Evolutionary conservation across 2,329 filamentous ascomycete genomes (phyloP), one percentile per base, ranked within the genome.

Genomic region (Neonectria magnoliae): DNA sequence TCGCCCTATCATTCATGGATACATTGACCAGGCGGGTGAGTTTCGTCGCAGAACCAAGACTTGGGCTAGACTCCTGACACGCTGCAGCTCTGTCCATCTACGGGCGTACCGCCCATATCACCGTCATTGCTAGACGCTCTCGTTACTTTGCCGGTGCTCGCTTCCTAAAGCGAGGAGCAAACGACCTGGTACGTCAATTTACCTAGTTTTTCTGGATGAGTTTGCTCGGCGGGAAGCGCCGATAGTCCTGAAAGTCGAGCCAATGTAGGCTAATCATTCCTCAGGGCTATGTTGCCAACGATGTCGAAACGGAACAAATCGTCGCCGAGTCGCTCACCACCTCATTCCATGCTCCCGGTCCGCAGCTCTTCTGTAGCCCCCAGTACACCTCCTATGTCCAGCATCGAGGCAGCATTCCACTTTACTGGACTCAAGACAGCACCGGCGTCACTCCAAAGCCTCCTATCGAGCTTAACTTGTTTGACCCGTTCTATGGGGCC

Each of bases 271-370:
- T 71, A 13, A 71, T 25, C 47, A 1, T 41, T 8, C n/a, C 13
- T 2, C 50, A 84, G 76, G 95, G 96, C 14, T 97, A 97, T 76
- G 96, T 99, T 59, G 97, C 96, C 57, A 99, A 99, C 76, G 97
- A 99, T 79, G 96, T 99, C 25, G 97, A 99, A 80, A 98, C 96
- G 1, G 96, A 99, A 79, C 96, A 99, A 77, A 98, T 99, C 65
- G 94, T 99, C 5, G 96, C 94, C 0, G 96, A 99, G 76, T 93
- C 94, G 72, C 83, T 95, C 55, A 98, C 94, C 0, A 99, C 96
- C 1, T 98, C 96, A 0, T 98, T 99, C 72, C 96, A 99, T 80
- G 91, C 93, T 3, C 93, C 96, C 5, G 95, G 94, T 0, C 93
- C 92, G 3, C 89, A 88, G 53, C 86, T 97, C 11, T 98, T 93